Conservation (phyloP, 2,329 filamentous ascomycete genomes). For the Colletotrichum kahawae region DNA sequence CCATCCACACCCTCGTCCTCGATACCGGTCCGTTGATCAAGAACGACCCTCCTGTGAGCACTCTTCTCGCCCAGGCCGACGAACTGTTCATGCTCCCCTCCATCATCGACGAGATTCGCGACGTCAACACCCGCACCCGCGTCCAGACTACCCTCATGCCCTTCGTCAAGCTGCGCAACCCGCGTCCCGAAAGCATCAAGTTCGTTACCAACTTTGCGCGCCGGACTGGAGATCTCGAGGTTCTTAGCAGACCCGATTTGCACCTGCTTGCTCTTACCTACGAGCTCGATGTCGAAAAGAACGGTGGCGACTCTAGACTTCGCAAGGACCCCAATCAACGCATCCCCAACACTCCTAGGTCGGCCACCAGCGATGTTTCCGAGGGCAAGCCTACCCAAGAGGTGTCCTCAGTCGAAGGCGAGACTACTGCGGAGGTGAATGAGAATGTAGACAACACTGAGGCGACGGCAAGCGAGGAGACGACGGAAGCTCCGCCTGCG, state of each 20-base stretch:
- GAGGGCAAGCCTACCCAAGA: constrained; percentile 1
- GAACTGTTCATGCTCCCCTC: constrained; percentile 82
- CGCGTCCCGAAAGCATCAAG: constrained; percentile 77
- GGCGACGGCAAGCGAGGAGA: not conserved
- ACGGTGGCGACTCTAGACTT: constrained; percentile 87
- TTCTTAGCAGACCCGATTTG: constrained; percentile 87
- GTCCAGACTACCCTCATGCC: constrained; percentile 86
- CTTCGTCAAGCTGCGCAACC: constrained; percentile 79
- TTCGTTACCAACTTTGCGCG: constrained; percentile 85
- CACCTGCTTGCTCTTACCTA: constrained; percentile 90
- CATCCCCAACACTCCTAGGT: constrained; percentile 68
- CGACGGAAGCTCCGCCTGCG: constrained; percentile 5
- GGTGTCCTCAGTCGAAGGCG: constrained; percentile 25
- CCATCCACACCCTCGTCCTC: constrained; percentile 82
- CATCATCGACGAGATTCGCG: constrained; percentile 87
- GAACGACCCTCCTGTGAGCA: constrained; percentile 86
- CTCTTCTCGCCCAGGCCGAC: constrained; percentile 78
- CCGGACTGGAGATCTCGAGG: constrained; percentile 86
- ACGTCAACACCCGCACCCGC: constrained; percentile 78
- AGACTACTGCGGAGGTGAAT: constrained; percentile 8
- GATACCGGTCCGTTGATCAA: constrained; percentile 94
- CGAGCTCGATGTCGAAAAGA: constrained; percentile 90
- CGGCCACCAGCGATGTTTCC: constrained; percentile 46
- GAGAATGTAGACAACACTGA: not conserved
- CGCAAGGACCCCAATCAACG: constrained; percentile 82